Evolutionary conservation across 768 basidiomycete species (phyloP), one percentile per base, ranked within the genome.

Genomic region (Mycena vitilis): DNA sequence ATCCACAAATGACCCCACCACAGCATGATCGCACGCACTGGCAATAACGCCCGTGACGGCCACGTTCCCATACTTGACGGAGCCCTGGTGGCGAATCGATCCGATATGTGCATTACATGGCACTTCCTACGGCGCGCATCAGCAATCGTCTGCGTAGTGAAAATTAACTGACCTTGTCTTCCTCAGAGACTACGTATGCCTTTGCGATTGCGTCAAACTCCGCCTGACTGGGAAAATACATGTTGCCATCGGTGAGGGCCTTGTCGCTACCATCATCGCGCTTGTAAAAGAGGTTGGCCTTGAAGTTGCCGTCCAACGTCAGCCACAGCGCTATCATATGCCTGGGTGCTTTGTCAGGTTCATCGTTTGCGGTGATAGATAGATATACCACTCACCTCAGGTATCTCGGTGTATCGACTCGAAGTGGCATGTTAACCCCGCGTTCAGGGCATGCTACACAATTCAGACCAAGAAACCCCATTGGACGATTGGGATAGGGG

Each of bases 191-290:
- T 30, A 40, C 40, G 15, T 40, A 40, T 15, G 40, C 15, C 40
- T 40, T 40, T 2, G 40, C 40, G 2, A 66, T 48, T 10, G 1
- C 11, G 13, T 60, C 53, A 23, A 37, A 67, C 54, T 54, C 59
- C 13, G 22, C 34, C 36, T 67, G 58, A 6, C 11, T 18, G 15
- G 60, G 60, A 42, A 67, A 63, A 36, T 62, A 63, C 66, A 68
- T 68, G 4, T 23, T 48, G 16, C 66, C 66, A 30, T 68, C 66
- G 23, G 66, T 68, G 22, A 68, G 56, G 18, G 54, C 34, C 5
- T 18, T 42, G 23, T 68, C 60, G 37, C 48, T 68, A 7, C 66
- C 66, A 18, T 68, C 30, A 40, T 68, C 66, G 23, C 66, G 66
- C 52, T 68, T 68, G 48, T 22, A 57, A 47, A 68, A 68, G 18